Base-by-base conservation (phyloP, 2,329 filamentous ascomycete species). In the Monilinia vaccinii-corymbosi region DNA sequence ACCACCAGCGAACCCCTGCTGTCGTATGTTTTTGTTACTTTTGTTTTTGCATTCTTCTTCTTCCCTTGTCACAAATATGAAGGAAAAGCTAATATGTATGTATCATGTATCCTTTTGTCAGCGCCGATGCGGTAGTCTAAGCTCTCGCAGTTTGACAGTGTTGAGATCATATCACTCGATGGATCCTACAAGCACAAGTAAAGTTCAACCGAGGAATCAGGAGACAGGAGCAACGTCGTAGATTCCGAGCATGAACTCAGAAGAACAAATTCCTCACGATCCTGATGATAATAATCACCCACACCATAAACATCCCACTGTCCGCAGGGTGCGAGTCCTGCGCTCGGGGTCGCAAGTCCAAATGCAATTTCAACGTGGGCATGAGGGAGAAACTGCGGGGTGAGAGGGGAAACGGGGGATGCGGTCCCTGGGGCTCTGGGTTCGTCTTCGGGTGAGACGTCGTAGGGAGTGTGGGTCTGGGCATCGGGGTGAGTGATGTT, bases 1-100 rank as follows among this genome's bases (percentile, higher is more conserved):
- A 55, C 51, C 36, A 55, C 51, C 51, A 44, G 51, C 51, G 51
- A 53, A 53, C 42, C 51, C 51, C 36, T 40, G 31, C 51, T 53
- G 51, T 53, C 44, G 51, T 55, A 55, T 55, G 36, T 55, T 9
- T 53, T 14, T 38, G 14, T 14, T 23, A 28, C 25, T 23, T 11
- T 51, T 23, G 1, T 40, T n/a, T n/a, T 40, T n/a, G 18, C 18
- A 13, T 9, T 40, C 16, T 6, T 16, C 14, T 14, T 6, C 38
- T 40, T n/a, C 14, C 16, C 36, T 40, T 18, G 38, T 40, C 6
- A 6, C 25, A 28, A 6, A 28, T 28, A 28, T 28, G 25, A 28
- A 28, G 25, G 6, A 3, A 28, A 28, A 28, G 3, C 25, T 28
- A 28, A 28, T 28, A 28, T 28, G 25, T 3, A 28, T 28, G 25